Evolutionary conservation across 2,329 filamentous ascomycete species (phyloP).

Genomic region (Lojkania enalia): DNA sequence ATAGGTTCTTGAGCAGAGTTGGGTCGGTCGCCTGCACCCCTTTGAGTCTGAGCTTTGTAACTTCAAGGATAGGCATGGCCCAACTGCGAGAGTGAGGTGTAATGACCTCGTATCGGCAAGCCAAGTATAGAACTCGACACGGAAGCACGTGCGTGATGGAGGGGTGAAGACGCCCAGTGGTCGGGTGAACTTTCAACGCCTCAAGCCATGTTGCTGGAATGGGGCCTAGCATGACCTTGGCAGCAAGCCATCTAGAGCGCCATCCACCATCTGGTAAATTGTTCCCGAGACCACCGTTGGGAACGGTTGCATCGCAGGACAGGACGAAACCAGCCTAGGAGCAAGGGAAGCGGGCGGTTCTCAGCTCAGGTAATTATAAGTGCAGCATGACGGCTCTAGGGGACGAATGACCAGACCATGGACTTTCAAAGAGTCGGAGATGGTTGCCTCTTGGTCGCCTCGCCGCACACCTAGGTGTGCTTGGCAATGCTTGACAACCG

Average conservation of each 20-base stretch:
- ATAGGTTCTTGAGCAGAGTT: conserved; percentile 32
- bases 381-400: conserved; percentile 1
- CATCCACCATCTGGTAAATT: conserved; percentile 13
- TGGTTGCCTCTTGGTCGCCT: conserved; percentile 19
- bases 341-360: conserved; percentile 12
- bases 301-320: conserved; percentile 12
- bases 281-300: conserved; percentile 5
- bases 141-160: conserved; percentile 24
- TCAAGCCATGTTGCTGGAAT: conserved; percentile 12
- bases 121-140: conserved; percentile 30
- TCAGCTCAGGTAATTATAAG: conserved; percentile 29
- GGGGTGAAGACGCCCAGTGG: conserved; percentile 18
- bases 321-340: conserved; percentile 4
- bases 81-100: conserved; percentile 15
- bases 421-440: conserved; percentile 20
- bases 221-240: conserved; percentile 23
- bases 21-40: conserved; percentile 23
- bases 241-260: conserved; percentile 6
- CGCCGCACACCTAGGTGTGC: conserved; percentile 16
- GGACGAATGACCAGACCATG: conserved; percentile 21
- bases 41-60: conserved; percentile 32
- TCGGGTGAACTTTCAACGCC: conserved; percentile 18
- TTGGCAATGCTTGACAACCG: conserved; percentile 34
- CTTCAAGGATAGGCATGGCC: conserved; percentile 34
- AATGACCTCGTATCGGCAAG: conserved; percentile 23